phyloP scores from a whole-genome alignment of 768 basidiomycete species.

The Gautieria morchelliformis region DNA sequence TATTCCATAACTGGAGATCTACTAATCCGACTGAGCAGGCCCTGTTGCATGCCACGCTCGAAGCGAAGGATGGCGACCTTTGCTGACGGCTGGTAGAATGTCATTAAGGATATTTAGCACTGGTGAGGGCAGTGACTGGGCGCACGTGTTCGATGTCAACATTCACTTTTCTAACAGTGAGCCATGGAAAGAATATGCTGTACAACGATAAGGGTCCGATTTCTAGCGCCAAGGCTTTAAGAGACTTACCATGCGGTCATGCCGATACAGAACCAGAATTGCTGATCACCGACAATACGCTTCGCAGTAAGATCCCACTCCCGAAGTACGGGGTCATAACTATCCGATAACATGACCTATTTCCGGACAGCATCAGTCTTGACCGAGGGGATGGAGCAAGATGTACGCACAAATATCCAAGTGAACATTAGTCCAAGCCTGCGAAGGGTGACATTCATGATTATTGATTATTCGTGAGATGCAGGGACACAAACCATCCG shows the following conservation, averaged over 20 bases:
- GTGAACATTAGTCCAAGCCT: constrained; percentile 38
- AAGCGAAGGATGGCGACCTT: constrained; percentile 76
- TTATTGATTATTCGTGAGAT: background rate
- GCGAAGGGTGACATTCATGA: background rate
- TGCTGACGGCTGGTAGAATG: constrained; percentile 50
- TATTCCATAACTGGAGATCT: constrained; percentile 70
- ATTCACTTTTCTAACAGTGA: constrained; percentile 59
- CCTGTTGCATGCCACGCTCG: constrained; percentile 78
- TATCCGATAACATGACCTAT: constrained; percentile 52
- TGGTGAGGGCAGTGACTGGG: constrained; percentile 1
- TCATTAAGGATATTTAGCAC: background rate
- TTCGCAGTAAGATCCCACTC: constrained; percentile 48
- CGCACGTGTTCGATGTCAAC: constrained; percentile 70
- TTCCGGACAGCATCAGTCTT: constrained; percentile 54
- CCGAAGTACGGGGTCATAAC: constrained; percentile 44
- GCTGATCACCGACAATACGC: constrained; percentile 54
- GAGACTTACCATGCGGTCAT: constrained; percentile 64
- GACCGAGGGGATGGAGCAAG: constrained; percentile 28
- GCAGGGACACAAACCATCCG: constrained; percentile 39
- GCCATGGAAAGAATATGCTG: constrained; percentile 67
- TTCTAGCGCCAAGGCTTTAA: background rate
- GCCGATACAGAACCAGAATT: constrained; percentile 66
- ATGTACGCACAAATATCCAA: constrained; percentile 20
- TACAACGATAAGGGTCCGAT: background rate
- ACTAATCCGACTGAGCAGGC: constrained; percentile 63